Evolutionary conservation across 2,329 filamentous ascomycete genomes (phyloP).

Genomic region (Phyllosticta capitalensis): DNA sequence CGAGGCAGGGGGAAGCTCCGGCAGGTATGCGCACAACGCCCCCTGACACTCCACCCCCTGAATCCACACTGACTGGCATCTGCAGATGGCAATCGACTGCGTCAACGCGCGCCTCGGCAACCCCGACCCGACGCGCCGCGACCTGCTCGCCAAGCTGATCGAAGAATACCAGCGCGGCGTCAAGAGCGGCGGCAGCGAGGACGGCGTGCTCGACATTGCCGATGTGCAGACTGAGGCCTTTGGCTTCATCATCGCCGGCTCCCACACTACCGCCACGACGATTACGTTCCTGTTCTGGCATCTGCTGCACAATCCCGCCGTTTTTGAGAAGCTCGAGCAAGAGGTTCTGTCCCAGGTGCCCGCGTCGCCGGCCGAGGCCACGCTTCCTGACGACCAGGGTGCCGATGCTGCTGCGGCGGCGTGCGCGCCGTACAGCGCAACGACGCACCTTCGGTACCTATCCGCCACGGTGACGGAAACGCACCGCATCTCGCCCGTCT

Average conservation of each 20-base stretch:
- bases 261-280: slow-evolving; percentile 7
- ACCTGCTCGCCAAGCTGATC: slow-evolving; percentile 5
- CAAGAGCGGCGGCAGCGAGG: neutral
- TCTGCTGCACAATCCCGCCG: neutral
- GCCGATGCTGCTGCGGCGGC: neutral
- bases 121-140: neutral
- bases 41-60: neutral
- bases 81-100: neutral
- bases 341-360: neutral
- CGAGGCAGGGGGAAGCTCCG: neutral
- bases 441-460: neutral
- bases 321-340: neutral
- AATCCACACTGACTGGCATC: neutral
- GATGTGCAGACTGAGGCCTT: slow-evolving; percentile 11
- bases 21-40: neutral
- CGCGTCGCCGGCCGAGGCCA: neutral
- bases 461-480: neutral
- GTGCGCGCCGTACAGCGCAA: neutral
- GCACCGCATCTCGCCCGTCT: slow-evolving; percentile 8
- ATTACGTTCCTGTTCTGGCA: slow-evolving; percentile 5
- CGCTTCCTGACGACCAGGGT: neutral
- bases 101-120: neutral
- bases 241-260: slow-evolving; percentile 9
- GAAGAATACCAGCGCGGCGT: neutral
- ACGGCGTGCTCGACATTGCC: neutral